Percentiles rank a stretch among this genome's conserved stretches.
Evolutionary conservation across 345 rosid genomes (phyloP).

Genomic region (Arabis alpina): DNA sequence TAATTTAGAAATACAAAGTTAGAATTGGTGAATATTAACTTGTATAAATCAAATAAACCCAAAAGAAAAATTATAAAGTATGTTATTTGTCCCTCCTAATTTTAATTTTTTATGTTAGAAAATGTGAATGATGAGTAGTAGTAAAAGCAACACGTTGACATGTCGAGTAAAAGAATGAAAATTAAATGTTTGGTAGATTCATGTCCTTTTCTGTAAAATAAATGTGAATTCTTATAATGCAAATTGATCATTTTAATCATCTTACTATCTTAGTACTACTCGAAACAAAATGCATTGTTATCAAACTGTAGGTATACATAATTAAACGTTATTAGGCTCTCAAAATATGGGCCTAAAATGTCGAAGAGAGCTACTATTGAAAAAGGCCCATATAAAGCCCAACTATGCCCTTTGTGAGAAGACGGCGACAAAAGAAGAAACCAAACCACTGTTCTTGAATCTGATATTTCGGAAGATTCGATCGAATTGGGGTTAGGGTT

Average conservation of each 20-base stretch:
- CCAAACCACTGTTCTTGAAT: slow-evolving; percentile 22
- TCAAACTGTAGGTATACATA: too few species aligned
- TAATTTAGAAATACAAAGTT: background rate
- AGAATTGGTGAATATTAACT: background rate
- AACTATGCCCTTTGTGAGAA: background rate
- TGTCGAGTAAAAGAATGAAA: slow-evolving; percentile 33
- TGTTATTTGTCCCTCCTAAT: background rate
- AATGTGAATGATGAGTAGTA: slow-evolving; percentile 12
- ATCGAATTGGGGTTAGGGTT: slow-evolving; percentile 33
- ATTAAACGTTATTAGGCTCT: background rate
- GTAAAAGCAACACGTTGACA: slow-evolving; percentile 38
- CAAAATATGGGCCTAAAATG: slow-evolving; percentile 2
- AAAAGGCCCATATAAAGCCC: slow-evolving; percentile 28
- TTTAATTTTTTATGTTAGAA: background rate
- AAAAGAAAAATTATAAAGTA: too few species aligned
- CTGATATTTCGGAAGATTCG: slow-evolving; percentile 39
- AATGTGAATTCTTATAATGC: too few species aligned
- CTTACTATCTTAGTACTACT: too few species aligned
- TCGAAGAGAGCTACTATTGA: background rate
- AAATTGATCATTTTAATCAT: too few species aligned
- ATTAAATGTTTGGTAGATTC: slow-evolving; percentile 36
- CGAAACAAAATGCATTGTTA: too few species aligned
- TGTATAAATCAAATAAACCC: background rate
- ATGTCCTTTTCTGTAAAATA: slow-evolving; percentile 38
- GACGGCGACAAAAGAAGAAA: slow-evolving; percentile 17